Conservation (phyloP, 179 eudicot genomes). For the Actinidia polygama region DNA sequence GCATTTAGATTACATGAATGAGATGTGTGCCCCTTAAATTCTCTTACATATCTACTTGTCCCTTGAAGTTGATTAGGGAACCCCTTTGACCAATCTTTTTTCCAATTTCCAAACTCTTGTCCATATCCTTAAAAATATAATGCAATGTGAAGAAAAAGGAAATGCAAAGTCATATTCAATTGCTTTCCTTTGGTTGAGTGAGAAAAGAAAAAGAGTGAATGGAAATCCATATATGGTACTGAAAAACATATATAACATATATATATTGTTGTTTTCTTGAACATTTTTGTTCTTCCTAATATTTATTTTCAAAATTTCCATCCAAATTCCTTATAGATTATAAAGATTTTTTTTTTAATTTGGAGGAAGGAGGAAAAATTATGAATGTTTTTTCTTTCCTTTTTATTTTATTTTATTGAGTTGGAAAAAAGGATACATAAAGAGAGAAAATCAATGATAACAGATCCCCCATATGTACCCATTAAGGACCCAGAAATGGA, state of each 20-base stretch:
- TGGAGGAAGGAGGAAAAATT: not conserved
- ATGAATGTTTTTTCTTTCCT: not conserved
- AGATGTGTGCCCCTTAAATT: slow-evolving; percentile 12
- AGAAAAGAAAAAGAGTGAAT: not conserved
- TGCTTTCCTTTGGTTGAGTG: not conserved
- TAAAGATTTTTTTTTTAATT: no score
- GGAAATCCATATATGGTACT: no score
- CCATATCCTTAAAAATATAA: no score
- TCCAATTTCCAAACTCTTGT: no score
- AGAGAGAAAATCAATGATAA: slow-evolving; percentile 7
- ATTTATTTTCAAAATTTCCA: no score
- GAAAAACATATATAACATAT: no score
- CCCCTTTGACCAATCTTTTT: not conserved
- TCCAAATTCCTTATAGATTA: no score
- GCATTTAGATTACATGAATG: not conserved
- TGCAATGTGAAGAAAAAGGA: no score
- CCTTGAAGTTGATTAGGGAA: not conserved
- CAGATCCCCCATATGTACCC: slow-evolving; percentile 19
- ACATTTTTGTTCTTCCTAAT: no score
- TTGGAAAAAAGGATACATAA: slow-evolving; percentile 1
- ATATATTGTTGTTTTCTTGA: no score
- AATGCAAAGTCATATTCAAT: no score
- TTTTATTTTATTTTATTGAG: no score
- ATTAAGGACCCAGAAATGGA: slow-evolving; percentile 15
- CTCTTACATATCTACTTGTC: not conserved